Evolutionary conservation across 805 yeast species (phyloP).

Genomic region (Candida chauliodis): DNA sequence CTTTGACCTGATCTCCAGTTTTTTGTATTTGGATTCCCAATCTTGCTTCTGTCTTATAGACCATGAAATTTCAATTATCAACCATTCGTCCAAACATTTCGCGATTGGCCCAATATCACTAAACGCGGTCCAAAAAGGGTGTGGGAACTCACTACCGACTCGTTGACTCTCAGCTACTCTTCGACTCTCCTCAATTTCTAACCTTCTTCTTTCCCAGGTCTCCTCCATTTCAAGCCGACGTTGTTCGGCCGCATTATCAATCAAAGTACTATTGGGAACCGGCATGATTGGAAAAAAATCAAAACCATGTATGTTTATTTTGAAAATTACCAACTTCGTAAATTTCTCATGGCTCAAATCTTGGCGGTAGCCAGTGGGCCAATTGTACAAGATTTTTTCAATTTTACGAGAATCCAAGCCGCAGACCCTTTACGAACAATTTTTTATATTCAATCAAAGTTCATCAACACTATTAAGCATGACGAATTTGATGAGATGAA

Average conservation of each 20-base stretch:
- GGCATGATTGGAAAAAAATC: no score
- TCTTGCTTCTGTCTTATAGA: conserved; percentile 16
- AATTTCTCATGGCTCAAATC: no score
- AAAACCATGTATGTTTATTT: no score
- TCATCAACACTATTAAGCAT: no score
- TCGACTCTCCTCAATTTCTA: conserved; percentile 3
- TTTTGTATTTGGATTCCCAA: conserved; percentile 18
- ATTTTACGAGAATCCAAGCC: no score
- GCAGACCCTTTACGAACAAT: no score
- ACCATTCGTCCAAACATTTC: conserved; percentile 15
- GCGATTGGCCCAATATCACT: conserved; percentile 13
- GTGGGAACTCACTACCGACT: conserved; percentile 13
- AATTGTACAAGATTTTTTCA: no score
- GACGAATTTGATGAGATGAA: no score
- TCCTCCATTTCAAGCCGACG: background rate
- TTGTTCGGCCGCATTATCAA: background rate
- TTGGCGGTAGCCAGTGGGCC: no score
- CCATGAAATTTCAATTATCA: conserved; percentile 15
- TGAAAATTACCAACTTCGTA: no score
- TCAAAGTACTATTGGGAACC: conserved; percentile 5
- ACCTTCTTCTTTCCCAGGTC: conserved; percentile 2
- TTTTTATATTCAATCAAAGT: no score
- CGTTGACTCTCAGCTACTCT: conserved; percentile 5
- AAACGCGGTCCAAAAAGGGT: conserved; percentile 16
- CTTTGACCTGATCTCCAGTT: conserved; percentile 13